phyloP scores from a whole-genome alignment of 208 protist genomes.

The Leishmania braziliensis region DNA sequence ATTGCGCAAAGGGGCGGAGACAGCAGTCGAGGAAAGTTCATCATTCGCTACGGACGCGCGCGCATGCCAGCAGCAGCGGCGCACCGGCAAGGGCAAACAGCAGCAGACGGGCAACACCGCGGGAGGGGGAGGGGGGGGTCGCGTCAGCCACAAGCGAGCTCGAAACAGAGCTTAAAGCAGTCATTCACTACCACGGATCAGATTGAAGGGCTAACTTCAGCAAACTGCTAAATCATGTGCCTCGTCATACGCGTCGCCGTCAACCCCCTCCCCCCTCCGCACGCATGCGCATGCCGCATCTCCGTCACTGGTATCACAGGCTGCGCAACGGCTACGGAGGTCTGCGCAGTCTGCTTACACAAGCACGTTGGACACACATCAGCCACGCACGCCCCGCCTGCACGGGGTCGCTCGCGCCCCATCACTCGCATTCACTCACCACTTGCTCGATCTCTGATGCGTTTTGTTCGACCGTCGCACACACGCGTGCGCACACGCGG shows the following conservation, averaged over 20 bases:
- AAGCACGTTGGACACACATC: conserved; percentile 13
- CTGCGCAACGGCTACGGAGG: conserved; percentile 1
- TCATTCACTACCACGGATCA: neutral
- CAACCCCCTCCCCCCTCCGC: neutral
- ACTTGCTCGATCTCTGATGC: neutral
- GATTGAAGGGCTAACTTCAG: conserved; percentile 38
- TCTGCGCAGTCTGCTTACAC: conserved; percentile 33
- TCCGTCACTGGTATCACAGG: conserved; percentile 37
- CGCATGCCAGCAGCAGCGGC: neutral
- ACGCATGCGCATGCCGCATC: conserved; percentile 4
- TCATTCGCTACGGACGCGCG: neutral
- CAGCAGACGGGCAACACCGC: neutral
- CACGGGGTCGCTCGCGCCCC: neutral
- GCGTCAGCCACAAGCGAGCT: neutral
- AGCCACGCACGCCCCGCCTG: neutral
- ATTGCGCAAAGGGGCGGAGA: neutral
- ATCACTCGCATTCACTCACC: too few relatives aligned
- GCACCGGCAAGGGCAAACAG: neutral
- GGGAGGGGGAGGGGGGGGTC: neutral
- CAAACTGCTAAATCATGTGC: neutral
- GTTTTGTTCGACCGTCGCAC: neutral
- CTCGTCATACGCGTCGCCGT: conserved; percentile 26
- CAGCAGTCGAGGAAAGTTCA: neutral
- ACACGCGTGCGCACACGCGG: neutral
- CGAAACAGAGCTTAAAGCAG: neutral